Evolutionary conservation across 768 basidiomycete species (phyloP), one percentile per base, ranked within the genome.

Genomic region (Mycena alexandri): DNA sequence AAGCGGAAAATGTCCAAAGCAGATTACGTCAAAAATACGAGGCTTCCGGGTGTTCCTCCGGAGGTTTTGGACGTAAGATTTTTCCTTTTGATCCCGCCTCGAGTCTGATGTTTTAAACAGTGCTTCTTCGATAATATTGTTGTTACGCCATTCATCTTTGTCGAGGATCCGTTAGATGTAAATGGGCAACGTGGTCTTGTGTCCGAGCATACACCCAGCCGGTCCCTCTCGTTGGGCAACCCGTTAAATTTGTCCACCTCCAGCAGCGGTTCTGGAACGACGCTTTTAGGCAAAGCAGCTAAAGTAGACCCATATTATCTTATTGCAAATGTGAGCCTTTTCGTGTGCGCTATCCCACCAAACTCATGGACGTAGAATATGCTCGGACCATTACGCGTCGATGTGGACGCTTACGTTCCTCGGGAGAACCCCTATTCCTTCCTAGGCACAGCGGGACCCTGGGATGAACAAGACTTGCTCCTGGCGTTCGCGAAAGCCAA

Each of bases 41-140:
- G 87, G 43, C 85, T 98, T 66, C 93, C 95, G 10, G 96, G 96
- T 4, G 86, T 97, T 42, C 83, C 89, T 22, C 84, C 90, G 5
- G 91, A 96, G 74, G 88, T 98, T 29, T 84, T 99, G 59, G 95
- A 96, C 75, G 96, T 97, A 76, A 77, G 90, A 66, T 67, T 10
- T 48, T 48, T 66, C 54, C 48, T 25, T 50, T 25, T 14, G 29
- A 46, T 33, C 16, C 22, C 21, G 50, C 36, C 62, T 33, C 22
- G 57, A 38, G 56, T 44, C 56, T 56, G 47, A 59, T 66, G 59
- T 55, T 44, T 36, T 38, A 25, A 11, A 4, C 71, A 98, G 95
- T 96, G 92, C 72, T 96, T 95, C 76, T 99, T 92, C 76, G 98
- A 99, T 79, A 98, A 99, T 74, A 96, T 96, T 65, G 89, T 95